A percentile compares a stretch with the other conserved stretches of the same genome.
Evolutionary conservation across 2,329 filamentous ascomycete species (phyloP).

Genomic region (Cladosporium cucumerinum): DNA sequence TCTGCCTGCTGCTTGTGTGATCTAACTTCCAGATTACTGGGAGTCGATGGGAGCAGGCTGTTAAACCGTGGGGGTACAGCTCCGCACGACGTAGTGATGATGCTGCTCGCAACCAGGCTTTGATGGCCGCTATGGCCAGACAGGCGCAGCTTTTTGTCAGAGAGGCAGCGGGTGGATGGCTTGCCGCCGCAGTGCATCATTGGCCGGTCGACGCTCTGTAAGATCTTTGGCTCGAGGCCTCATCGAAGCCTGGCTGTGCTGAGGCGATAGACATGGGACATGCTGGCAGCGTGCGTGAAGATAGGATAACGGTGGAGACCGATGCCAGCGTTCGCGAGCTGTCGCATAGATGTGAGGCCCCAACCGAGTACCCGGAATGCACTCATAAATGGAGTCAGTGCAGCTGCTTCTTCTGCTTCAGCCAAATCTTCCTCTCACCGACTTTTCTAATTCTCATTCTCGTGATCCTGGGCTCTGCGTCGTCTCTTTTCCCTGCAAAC

Average conservation of each 20-base stretch:
- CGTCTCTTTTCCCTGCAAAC: conserved; percentile 3
- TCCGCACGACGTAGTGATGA: background rate
- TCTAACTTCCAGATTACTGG: background rate
- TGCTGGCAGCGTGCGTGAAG: conserved; percentile 12
- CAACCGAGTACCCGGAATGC: background rate
- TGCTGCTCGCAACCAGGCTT: conserved; percentile 4
- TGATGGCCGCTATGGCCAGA: conserved; percentile 5
- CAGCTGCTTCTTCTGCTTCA: background rate
- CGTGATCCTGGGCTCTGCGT: conserved; percentile 2
- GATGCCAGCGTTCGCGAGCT: conserved; percentile 7
- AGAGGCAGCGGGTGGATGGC: conserved; percentile 4
- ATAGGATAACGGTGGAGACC: background rate
- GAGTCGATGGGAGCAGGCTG: background rate
- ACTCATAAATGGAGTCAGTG: conserved; percentile 13
- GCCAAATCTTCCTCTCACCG: conserved; percentile 1
- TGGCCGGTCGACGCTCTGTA: background rate
- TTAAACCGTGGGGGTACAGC: background rate
- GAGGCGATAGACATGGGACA: conserved; percentile 2
- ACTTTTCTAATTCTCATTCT: conserved; percentile 2
- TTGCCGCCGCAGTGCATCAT: conserved; percentile 6
- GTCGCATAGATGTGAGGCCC: background rate
- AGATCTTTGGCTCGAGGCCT: conserved; percentile 1
- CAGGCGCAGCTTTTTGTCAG: conserved; percentile 1
- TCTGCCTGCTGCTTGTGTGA: conserved; percentile 10
- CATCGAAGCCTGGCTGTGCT: background rate